Percentiles rank a stretch among this genome's conserved stretches.
Evolutionary conservation across 2,329 filamentous ascomycete genomes (phyloP).

Genomic region (Fusarium humuli): DNA sequence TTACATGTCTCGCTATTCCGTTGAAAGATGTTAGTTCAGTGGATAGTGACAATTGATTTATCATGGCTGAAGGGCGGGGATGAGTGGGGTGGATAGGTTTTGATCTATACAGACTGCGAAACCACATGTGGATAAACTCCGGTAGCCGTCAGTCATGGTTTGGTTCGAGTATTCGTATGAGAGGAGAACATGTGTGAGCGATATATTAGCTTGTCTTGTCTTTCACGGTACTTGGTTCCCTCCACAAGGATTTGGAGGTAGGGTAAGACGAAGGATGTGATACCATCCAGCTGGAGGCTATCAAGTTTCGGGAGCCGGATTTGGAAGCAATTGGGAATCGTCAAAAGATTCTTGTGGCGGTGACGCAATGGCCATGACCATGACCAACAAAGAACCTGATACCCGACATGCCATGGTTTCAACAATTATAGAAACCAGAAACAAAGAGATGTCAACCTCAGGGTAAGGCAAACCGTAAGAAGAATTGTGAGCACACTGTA

Average conservation of each 20-base stretch:
- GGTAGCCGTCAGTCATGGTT: neutral
- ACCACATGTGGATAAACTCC: conserved; percentile 6
- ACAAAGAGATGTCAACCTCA: neutral
- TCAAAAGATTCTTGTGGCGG: neutral
- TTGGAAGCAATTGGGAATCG: neutral
- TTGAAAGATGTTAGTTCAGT: neutral
- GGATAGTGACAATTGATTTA: neutral
- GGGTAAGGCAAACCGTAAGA: conserved; percentile 8
- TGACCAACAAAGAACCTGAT: neutral
- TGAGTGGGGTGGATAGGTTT: conserved; percentile 3
- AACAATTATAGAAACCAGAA: neutral
- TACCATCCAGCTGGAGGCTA: conserved; percentile 5
- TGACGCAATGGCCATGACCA: conserved; percentile 14
- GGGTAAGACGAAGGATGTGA: conserved; percentile 13
- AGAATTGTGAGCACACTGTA: conserved; percentile 13
- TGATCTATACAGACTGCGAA: neutral
- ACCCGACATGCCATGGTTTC: neutral
- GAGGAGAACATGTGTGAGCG: neutral
- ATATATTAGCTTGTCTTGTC: conserved; percentile 5
- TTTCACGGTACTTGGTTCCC: conserved; percentile 4
- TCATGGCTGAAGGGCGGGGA: conserved; percentile 8
- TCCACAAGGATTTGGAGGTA: neutral
- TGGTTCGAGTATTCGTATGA: neutral
- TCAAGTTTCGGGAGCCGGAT: conserved; percentile 11
- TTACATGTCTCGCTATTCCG: conserved; percentile 18